These are phyloP conservation scores for Puccinia novopanici DNA, from an alignment of 1,284 basidiomycete genomes.

Conservation along the genomic window DNA sequence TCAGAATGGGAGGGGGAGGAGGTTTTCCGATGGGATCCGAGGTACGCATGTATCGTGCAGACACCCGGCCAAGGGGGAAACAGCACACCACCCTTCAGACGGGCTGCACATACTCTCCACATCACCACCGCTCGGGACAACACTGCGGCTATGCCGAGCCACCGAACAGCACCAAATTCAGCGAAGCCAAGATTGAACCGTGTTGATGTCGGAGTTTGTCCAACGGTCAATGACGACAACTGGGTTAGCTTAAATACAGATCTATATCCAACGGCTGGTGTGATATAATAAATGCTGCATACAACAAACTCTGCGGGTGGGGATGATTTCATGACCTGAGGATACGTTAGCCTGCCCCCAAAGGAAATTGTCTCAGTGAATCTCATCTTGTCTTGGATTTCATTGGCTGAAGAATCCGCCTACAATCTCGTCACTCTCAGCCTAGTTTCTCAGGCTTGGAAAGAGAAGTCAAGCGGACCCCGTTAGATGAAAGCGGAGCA, in stretches of 20 bases:
- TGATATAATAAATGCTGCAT: not conserved
- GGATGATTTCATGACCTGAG: not conserved
- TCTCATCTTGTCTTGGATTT: not conserved
- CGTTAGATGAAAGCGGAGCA: not conserved
- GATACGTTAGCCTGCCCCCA: not conserved
- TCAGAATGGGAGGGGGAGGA: not conserved
- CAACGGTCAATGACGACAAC: slow-evolving; percentile 3
- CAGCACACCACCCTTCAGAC: not conserved
- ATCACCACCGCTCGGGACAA: not conserved
- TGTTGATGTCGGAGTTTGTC: not conserved
- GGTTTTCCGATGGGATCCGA: slow-evolving; percentile 23
- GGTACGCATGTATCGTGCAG: not conserved
- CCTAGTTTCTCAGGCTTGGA: not conserved
- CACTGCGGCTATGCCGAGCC: not conserved
- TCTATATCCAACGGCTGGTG: slow-evolving; percentile 2
- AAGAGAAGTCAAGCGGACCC: not conserved
- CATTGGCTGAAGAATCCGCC: not conserved
- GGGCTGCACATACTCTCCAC: not conserved
- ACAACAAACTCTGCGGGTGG: not conserved
- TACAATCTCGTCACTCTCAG: no score
- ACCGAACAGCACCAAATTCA: not conserved
- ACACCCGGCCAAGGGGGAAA: not conserved
- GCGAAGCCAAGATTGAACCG: not conserved
- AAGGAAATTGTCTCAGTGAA: not conserved
- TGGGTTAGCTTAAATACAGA: not conserved